Evolutionary conservation across 2,329 filamentous ascomycete genomes (phyloP).

Genomic region (Aspergillus uvarum): DNA sequence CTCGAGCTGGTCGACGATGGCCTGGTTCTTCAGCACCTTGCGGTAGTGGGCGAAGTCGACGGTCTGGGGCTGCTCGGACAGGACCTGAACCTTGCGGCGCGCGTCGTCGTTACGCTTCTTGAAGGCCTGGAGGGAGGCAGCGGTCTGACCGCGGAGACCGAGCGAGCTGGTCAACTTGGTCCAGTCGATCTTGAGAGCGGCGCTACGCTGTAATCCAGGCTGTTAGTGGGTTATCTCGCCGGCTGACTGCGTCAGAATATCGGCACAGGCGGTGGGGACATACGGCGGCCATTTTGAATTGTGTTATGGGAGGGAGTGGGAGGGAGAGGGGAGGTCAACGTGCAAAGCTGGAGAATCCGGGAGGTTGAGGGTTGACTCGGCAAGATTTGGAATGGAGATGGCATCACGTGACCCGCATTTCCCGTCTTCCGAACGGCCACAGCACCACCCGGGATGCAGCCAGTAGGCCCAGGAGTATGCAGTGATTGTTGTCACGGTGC

Average conservation of each 20-base stretch:
- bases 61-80: constrained; percentile 78
- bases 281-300: constrained; percentile 47
- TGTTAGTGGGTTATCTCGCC: constrained; percentile 23
- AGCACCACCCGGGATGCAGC: constrained; percentile 1
- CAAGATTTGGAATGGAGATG: constrained; percentile 39
- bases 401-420: constrained; percentile 32
- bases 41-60: constrained; percentile 96
- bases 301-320: constrained; percentile 27
- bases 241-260: neutral
- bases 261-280: constrained; percentile 18
- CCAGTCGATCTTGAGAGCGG: constrained; percentile 99
- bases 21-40: constrained; percentile 88
- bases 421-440: constrained; percentile 31
- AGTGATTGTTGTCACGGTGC: neutral
- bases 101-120: constrained; percentile 99
- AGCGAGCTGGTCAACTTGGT: constrained; percentile 90
- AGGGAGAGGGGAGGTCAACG: constrained; percentile 34
- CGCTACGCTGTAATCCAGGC: constrained; percentile 70
- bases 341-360: constrained; percentile 36
- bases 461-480: neutral
- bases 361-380: constrained; percentile 38
- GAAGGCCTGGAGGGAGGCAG: constrained; percentile 86
- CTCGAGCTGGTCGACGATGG: constrained; percentile 95
- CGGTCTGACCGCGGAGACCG: constrained; percentile 93
- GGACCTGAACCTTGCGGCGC: constrained; percentile 83